Conservation (phyloP, 2,329 filamentous ascomycete species). For the Colletotrichum karsti region DNA sequence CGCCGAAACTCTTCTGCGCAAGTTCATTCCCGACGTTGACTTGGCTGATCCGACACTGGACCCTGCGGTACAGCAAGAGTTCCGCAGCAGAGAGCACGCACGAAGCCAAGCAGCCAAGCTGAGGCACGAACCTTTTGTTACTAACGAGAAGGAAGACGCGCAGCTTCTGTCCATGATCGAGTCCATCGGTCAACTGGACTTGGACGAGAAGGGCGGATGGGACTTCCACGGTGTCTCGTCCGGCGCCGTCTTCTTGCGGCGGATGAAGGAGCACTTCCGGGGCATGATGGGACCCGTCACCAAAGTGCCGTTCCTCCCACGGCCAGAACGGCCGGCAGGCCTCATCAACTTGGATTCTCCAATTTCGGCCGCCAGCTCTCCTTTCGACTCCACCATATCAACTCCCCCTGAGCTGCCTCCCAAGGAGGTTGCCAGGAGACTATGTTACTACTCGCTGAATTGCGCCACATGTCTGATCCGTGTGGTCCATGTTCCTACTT, state of each 20-base stretch:
- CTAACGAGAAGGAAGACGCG: conserved; percentile 66
- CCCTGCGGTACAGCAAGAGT: conserved; percentile 76
- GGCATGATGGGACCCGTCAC: conserved; percentile 74
- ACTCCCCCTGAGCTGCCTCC: conserved; percentile 75
- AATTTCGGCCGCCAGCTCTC: conserved; percentile 66
- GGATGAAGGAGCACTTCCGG: conserved; percentile 88
- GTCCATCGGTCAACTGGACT: conserved; percentile 87
- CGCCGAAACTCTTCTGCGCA: conserved; percentile 80
- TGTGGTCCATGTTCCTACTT: conserved; percentile 83
- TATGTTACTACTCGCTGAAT: conserved; percentile 65
- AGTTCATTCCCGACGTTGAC: conserved; percentile 85
- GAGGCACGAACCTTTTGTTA: conserved; percentile 42
- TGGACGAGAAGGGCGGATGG: conserved; percentile 91
- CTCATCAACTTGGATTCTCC: conserved; percentile 75
- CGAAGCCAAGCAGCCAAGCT: conserved; percentile 53
- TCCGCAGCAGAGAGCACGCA: conserved; percentile 62
- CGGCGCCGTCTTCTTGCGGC: conserved; percentile 85
- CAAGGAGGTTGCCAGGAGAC: conserved; percentile 59
- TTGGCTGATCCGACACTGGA: conserved; percentile 87
- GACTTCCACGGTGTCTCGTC: conserved; percentile 96
- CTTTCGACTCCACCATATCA: conserved; percentile 62
- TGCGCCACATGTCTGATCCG: conserved; percentile 68
- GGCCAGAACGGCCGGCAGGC: conserved; percentile 56
- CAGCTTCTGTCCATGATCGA: conserved; percentile 95
- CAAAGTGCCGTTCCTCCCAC: conserved; percentile 66